Evolutionary conservation across 208 protist genomes (phyloP).

Genomic region (Acanthamoeba royreba): DNA sequence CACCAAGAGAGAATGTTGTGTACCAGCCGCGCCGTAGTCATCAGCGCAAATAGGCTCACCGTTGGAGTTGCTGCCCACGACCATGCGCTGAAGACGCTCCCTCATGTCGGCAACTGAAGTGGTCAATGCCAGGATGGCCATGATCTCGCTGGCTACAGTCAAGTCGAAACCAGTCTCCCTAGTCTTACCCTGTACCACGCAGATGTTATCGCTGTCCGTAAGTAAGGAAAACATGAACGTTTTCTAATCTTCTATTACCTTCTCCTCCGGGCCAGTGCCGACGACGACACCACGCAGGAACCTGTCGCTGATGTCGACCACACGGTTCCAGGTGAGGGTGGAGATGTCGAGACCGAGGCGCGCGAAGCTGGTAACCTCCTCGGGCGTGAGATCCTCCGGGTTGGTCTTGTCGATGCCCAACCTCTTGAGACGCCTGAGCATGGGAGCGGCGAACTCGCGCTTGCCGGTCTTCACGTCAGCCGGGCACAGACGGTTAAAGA

Average conservation of each 20-base stretch:
- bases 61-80: constrained; percentile 72
- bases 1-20: neutral
- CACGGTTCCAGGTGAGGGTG: constrained; percentile 96
- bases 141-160: constrained; percentile 95
- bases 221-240: neutral
- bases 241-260: constrained; percentile 71
- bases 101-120: constrained; percentile 92
- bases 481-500: constrained; percentile 73
- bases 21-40: constrained; percentile 75
- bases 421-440: constrained; percentile 85
- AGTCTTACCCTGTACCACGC: neutral
- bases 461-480: constrained; percentile 63
- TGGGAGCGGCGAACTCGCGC: constrained; percentile 88
- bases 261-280: constrained; percentile 90
- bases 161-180: constrained; percentile 93
- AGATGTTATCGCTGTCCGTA: too few species aligned
- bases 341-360: constrained; percentile 93
- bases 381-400: constrained; percentile 84
- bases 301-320: constrained; percentile 96
- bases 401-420: constrained; percentile 88
- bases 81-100: constrained; percentile 77
- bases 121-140: constrained; percentile 96
- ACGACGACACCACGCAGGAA: constrained; percentile 94
- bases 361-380: constrained; percentile 82
- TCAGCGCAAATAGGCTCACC: constrained; percentile 59